Conservation (phyloP, 2,329 filamentous ascomycete genomes). For the Aspergillus niger region DNA sequence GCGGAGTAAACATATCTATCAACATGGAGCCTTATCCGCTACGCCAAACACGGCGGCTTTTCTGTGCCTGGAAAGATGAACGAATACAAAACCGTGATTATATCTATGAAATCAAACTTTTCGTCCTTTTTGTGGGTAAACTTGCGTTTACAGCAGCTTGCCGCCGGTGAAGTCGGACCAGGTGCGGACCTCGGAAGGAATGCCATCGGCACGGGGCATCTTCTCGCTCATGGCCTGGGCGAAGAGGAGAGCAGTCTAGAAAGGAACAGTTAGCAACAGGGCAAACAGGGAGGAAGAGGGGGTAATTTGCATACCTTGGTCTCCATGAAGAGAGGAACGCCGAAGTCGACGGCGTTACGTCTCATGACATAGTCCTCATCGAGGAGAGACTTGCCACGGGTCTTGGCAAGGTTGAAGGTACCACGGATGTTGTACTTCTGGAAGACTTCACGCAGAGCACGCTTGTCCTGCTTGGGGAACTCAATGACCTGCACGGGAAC, state of each 20-base stretch:
- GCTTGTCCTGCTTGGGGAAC: constrained; percentile 95
- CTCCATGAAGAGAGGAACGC: constrained; percentile 97
- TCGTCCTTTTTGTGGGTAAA: constrained; percentile 12
- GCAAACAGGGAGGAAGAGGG: neutral
- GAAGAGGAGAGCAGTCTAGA: constrained; percentile 89
- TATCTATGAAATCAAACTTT: constrained; percentile 25
- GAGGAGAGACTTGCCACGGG: constrained; percentile 76
- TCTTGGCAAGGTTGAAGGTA: constrained; percentile 89
- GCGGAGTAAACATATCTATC: constrained; percentile 34
- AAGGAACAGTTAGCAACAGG: constrained; percentile 29
- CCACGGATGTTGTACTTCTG: constrained; percentile 95
- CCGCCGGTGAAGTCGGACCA: constrained; percentile 96
- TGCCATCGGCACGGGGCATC: constrained; percentile 82
- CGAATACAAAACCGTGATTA: constrained; percentile 23
- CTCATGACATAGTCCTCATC: constrained; percentile 99
- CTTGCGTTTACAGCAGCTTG: constrained; percentile 46
- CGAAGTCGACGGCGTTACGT: constrained; percentile 96
- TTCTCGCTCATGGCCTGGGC: constrained; percentile 97
- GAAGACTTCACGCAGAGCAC: constrained; percentile 90
- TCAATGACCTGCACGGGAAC: constrained; percentile 86
- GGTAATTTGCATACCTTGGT: constrained; percentile 71
- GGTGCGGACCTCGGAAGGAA: constrained; percentile 84
- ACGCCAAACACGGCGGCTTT: constrained; percentile 29
- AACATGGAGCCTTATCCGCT: constrained; percentile 31
- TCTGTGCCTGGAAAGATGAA: constrained; percentile 19